Base-by-base conservation (phyloP, 306 rosid genomes). In the Argentina anserina region DNA sequence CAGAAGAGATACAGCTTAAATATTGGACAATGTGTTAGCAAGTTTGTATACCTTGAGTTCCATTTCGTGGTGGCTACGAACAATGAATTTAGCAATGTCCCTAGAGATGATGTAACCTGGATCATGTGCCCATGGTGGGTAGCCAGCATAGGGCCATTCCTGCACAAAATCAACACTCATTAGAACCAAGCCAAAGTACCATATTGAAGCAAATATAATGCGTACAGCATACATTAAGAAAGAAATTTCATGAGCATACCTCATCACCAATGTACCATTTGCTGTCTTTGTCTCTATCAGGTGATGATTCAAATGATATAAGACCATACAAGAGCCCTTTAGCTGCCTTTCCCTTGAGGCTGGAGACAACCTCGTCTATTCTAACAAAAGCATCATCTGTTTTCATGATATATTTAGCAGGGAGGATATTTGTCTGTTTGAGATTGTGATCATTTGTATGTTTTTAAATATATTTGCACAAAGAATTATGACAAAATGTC, bases 121-220 rank as follows among this genome's bases (percentile, higher is more conserved):
- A 75, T 97, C 98, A 71, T 93, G 98, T 7, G 98, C 98, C 98
- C 98, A 93, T 23, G 93, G 96, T 12, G 98, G 98, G 84, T 87
- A 93, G 7, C 78, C 66, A 56, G 76, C 89, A 78, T 88, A 86
- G 8, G 96, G 89, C 98, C 98, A 93, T 84, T 93, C 97, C 98
- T 93, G 45, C 65, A 14, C n/a, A 79, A 26, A 65, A 17, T 73
- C 7, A 66, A 14, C 33, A 73, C 75, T 56, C 74, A 33, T 56
- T 42, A 33, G 55, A 73, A 36, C 53, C 23, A 43, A 59, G 26
- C 52, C 67, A 55, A 39, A 37, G 75, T 31, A 64, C 34, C 10
- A 63, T 29, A 6, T 6, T 31, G 11, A 72, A 65, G 67, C 7
- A 56, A 55, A 72, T 23, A 49, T 67, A 11, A 29, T 45, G 62